A percentile compares a stretch with the other conserved stretches of the same genome.
These are phyloP conservation scores for Sutorius australiensis DNA, from an alignment of 768 basidiomycete species.

Conservation along the genomic window DNA sequence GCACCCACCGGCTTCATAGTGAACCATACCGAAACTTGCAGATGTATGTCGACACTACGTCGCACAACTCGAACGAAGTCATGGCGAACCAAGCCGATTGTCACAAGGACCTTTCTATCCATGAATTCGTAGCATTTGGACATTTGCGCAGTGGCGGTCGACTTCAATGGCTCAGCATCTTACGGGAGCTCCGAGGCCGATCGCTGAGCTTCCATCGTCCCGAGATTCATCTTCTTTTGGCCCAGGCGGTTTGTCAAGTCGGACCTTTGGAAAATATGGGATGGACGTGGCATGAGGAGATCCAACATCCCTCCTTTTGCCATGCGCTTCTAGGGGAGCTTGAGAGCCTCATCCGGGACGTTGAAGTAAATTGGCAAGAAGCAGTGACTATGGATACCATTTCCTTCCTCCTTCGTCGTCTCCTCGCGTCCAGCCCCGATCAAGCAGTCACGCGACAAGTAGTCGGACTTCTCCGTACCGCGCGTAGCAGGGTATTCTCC, in stretches of 20 bases:
- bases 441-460: conserved; percentile 13
- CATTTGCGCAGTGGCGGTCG: too few relatives aligned
- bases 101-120: conserved; percentile 16
- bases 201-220: too few relatives aligned
- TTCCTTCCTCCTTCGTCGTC: conserved; percentile 33
- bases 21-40: conserved; percentile 36
- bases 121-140: too few relatives aligned
- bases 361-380: conserved; percentile 19
- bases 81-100: conserved; percentile 42
- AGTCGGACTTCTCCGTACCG: conserved; percentile 26
- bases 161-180: too few relatives aligned
- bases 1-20: conserved; percentile 32
- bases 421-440: conserved; percentile 29
- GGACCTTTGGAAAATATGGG: background rate
- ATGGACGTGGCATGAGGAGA: conserved; percentile 40
- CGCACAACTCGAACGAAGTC: conserved; percentile 41
- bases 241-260: too few relatives aligned
- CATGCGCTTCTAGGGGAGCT: conserved; percentile 34
- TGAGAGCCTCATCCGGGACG: conserved; percentile 30
- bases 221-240: too few relatives aligned
- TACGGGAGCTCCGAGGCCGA: too few relatives aligned
- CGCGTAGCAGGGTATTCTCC: conserved; percentile 30
- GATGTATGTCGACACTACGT: conserved; percentile 32
- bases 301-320: conserved; percentile 27
- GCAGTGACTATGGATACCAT: conserved; percentile 30